Base-by-base conservation (phyloP, 352 stramenopile genomes). In the Globisporangium carolinianum region DNA sequence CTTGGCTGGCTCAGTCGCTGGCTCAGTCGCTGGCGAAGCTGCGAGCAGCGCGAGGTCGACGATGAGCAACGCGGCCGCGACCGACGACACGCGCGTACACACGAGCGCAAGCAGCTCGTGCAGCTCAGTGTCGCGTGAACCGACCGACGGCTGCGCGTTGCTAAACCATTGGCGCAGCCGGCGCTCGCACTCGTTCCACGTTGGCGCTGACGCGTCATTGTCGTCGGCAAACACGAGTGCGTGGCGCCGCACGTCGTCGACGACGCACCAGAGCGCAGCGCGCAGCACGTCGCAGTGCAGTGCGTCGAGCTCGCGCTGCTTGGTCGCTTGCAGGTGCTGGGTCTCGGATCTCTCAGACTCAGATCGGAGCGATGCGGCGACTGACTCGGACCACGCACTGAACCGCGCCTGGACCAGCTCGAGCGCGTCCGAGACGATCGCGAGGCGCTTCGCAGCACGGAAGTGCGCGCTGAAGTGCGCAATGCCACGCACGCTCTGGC, bases 401-500 rank as follows among this genome's bases (percentile, higher is more conserved):
- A 79, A 73, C 37, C 76, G 76, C 0, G 60, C 72, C 39, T 85
- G 70, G 43, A 87, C 69, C 1, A 86, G 51, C 2, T 49, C 58
- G 11, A 83, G 55, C 17, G 60, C 72, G 24, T 89, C 72, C 6
- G 73, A 66, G 8, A 76, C 62, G 5, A 91, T 41, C 17, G 87
- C 73, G 14, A 87, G 55, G 1, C 72, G 76, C 57, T 91, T 87
- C 18, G 70, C 54, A 14, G 57, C 17, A 1, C 64, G 67, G 47
- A 91, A 24, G 7, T 83, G 66, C 5, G 47, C 39, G 14, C 73
- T 68, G 57, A 80, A 89, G 17, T 59, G 67, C 6, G 58, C 39
- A 6, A 89, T 51, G 5, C 51, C 58, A 38, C 9, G 53, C 35
- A 88, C 14, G 14, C 41, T 14, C 42, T 86, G 76, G 4, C 71